Base-by-base conservation (phyloP, 495 filamentous ascomycete species). In the Neurospora sp. region DNA sequence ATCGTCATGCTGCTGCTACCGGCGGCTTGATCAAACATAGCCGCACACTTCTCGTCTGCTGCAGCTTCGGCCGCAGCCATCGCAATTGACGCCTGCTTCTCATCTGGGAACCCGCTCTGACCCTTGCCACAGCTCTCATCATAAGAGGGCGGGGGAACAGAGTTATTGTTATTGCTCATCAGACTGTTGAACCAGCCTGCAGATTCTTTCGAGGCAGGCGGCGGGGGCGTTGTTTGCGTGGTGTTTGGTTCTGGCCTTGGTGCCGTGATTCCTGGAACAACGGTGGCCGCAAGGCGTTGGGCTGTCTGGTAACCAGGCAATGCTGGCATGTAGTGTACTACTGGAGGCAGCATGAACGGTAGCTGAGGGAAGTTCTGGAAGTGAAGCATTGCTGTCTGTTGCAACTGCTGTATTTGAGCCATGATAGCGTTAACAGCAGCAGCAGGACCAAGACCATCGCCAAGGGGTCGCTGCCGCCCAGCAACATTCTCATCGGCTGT, bases 391-490 rank as follows among this genome's bases (percentile, higher is more conserved):
- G 92, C 88, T 18, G 85, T 88, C 75, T 94, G 90, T 76, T 95
- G 93, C 74, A 94, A 86, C 44, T 94, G 90, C 71, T 95, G 91
- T 76, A 96, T 88, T 77, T 96, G 94, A 4, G 88, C 86, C 73
- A 91, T 88, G 86, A 93, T 90, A 35, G 91, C 92, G 39, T 89
- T 84, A 81, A 93, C 87, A 37, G 90, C 86, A 39, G 91, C 88
- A 2, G 88, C 85, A 27, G 90, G 87, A 66, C 87, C 85, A 5
- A 84, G 79, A 10, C 81, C 75, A 39, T 76, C 79, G 9, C 79
- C 76, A n/a, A 76, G 69, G 71, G 76, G 73, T 35, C 77, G 77
- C 54, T 73, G 79, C 59, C 71, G 83, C 69, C 44, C 79, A 72
- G 59, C 79, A 72, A 74, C 80, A 31, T 75, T 75, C 8, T 71